Conservation (phyloP, 2,329 filamentous ascomycete species). For the Claviceps sp. region DNA sequence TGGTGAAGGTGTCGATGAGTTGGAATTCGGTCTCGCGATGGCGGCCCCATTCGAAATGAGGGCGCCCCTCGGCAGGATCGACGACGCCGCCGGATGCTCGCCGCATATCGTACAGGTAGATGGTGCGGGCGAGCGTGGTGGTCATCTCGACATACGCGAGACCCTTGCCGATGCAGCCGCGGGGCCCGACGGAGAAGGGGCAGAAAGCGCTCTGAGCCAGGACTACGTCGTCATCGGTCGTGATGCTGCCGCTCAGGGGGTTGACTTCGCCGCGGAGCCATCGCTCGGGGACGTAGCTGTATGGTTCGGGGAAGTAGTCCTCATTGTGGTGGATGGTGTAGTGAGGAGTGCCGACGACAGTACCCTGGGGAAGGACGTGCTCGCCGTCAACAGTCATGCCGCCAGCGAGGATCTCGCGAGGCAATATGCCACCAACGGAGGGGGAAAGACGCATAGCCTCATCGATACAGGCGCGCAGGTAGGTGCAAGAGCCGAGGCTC, state of each 20-base stretch:
- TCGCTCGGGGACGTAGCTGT: constrained; percentile 47
- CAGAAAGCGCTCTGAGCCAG: constrained; percentile 57
- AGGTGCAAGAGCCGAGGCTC: constrained; percentile 35
- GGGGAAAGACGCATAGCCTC: constrained; percentile 52
- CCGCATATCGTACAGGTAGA: constrained; percentile 49
- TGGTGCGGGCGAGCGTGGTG: constrained; percentile 44
- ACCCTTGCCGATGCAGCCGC: constrained; percentile 61
- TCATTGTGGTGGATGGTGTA: constrained; percentile 58
- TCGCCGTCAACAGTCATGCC: constrained; percentile 40
- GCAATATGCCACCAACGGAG: constrained; percentile 45
- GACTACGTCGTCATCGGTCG: constrained; percentile 36
- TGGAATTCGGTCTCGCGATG: constrained; percentile 50
- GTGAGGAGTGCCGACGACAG: constrained; percentile 50
- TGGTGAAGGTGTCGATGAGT: constrained; percentile 60
- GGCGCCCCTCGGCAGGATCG: constrained; percentile 39
- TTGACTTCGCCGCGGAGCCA: constrained; percentile 42
- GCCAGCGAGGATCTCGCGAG: constrained; percentile 43
- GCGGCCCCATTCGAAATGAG: constrained; percentile 38
- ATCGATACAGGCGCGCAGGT: constrained; percentile 51
- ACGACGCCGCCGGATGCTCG: constrained; percentile 32
- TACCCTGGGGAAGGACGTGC: constrained; percentile 40
- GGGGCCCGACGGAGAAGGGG: constrained; percentile 56
- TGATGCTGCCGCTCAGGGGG: constrained; percentile 21
- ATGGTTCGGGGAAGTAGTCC: constrained; percentile 46
- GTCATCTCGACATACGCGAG: constrained; percentile 56